Evolutionary conservation across 768 basidiomycete species (phyloP), one percentile per base, ranked within the genome.

Genomic region (Leccinum pellstonianum): DNA sequence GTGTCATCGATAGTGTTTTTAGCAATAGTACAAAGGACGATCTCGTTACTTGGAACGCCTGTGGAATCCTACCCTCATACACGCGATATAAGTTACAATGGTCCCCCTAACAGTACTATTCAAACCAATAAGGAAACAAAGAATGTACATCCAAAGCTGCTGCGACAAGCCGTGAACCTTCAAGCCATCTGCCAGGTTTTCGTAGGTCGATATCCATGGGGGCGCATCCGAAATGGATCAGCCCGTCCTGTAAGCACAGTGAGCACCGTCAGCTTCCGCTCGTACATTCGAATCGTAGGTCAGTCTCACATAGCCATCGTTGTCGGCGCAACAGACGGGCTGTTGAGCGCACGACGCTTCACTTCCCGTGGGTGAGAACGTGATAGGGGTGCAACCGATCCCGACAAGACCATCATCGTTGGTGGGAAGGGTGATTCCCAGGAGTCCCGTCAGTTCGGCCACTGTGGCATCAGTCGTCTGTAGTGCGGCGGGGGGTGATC

Each of bases 271-370:
- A 14, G 4, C 1, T 5, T 17, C 25, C 4, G 15, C 23, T 49
- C 15, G 17, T 23, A 25, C 4, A 1, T 7, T 9, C 4, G 8
- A 23, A 23, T 41, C 17, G 17, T 48, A 21, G 1, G 7, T 0
- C 3, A 7, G 31, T 2, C 65, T 62, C 14, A 68, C 68, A 8
- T 49, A 62, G 3, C 12, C 23, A 5, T 68, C 59, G 2, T 47
- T 19, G n/a, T 43, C 52, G 4, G 35, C 56, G 54, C 68, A 68
- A 23, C 68, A 68, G 31, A 70, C 63, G 0, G 68, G 19, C 37
- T 70, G 53, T 21, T 58, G 37, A 11, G 46, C 35, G 37, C 68
- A 69, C 1, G 17, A 1, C 1, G 57, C 37, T 10, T 56, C 63
- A 1, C 19, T 55, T 7, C 58, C 68, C 0, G 19, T 2, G 0